Base-by-base conservation (phyloP, 768 basidiomycete species). In the Tylopilus intermedius region DNA sequence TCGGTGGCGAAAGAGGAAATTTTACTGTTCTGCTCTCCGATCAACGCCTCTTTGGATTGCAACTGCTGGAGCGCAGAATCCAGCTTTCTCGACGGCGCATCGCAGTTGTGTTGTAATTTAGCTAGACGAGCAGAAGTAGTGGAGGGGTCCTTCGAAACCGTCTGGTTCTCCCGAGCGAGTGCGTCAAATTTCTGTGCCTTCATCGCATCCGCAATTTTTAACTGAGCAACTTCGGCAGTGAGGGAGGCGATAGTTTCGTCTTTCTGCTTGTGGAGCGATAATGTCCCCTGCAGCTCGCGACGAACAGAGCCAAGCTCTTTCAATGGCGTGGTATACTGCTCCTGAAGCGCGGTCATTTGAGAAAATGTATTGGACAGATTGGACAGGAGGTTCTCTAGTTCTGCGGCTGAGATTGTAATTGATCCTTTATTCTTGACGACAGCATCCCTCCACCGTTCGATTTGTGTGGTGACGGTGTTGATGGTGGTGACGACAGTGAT, bases 361-460 rank as follows among this genome's bases (percentile, higher is more conserved):
- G 52, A 45, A 7, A 49, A 45, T 1, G 58, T 42, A 11, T 7
- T 21, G 30, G 58, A 45, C 6, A 59, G 10, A 1, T 51, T 39
- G 3, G 15, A 35, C 22, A 45, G 46, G 45, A 58, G 26, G 8
- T 30, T 45, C 13, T 58, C 51, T 22, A 58, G 38, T 10, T 58
- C 56, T 26, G 30, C 43, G 40, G 4, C 29, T 21, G 45, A 47
- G 51, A 58, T 39, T 7, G 15, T 50, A 33, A 46, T 37, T 37
- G 35, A 15, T 18, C 45, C 45, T 46, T 18, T 24, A 35, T 24
- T 46, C 32, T 8, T 21, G 8, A 35, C 33, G 24, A 37, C 33
- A 1, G 22, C 22, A 6, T 35, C 33, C 13, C 15, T 54, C 46
- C 47, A 54, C 0, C 21, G 30, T 2, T 54, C 32, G 11, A 58